Evolutionary conservation across 2,329 filamentous ascomycete genomes (phyloP).

Genomic region (Exserohilum rostratum): DNA sequence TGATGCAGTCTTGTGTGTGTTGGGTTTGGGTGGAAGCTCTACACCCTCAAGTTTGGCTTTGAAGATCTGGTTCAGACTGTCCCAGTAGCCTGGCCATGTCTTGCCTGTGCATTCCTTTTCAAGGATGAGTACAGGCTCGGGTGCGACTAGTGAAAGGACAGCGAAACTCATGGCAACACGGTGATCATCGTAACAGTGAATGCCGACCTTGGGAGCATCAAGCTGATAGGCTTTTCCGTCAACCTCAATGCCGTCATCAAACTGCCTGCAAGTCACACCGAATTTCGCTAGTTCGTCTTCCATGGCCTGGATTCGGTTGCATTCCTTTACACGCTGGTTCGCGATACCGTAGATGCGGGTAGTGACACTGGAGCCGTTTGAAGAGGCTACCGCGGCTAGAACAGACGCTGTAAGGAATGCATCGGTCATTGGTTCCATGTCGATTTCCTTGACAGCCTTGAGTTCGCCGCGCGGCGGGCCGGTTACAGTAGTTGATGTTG

Average conservation of each 20-base stretch:
- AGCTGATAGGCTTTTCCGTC: constrained; percentile 62
- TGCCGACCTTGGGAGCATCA: constrained; percentile 62
- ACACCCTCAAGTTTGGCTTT: constrained; percentile 76
- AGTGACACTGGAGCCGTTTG: constrained; percentile 64
- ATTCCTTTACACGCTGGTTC: constrained; percentile 97
- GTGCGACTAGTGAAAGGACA: constrained; percentile 76
- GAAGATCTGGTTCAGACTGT: constrained; percentile 80
- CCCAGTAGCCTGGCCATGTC: constrained; percentile 99
- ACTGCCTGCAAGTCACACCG: constrained; percentile 81
- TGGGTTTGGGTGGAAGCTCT: constrained; percentile 57
- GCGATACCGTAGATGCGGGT: constrained; percentile 93
- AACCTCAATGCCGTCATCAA: constrained; percentile 91
- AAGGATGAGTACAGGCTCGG: constrained; percentile 74
- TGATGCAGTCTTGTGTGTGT: constrained; percentile 32
- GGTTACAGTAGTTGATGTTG: constrained; percentile 87
- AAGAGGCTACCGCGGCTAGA: constrained; percentile 84
- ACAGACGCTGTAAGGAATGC: constrained; percentile 96
- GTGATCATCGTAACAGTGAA: constrained; percentile 97
- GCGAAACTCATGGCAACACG: constrained; percentile 99
- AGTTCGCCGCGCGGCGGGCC: constrained; percentile 79
- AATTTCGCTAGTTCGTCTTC: constrained; percentile 93
- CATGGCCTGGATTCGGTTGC: constrained; percentile 96
- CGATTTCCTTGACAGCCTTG: constrained; percentile 77
- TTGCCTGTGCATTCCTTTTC: constrained; percentile 95
- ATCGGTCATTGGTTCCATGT: constrained; percentile 99